These are phyloP conservation scores for Apiospora koreana DNA, from an alignment of 2,329 filamentous ascomycete species.

Conservation along the genomic window DNA sequence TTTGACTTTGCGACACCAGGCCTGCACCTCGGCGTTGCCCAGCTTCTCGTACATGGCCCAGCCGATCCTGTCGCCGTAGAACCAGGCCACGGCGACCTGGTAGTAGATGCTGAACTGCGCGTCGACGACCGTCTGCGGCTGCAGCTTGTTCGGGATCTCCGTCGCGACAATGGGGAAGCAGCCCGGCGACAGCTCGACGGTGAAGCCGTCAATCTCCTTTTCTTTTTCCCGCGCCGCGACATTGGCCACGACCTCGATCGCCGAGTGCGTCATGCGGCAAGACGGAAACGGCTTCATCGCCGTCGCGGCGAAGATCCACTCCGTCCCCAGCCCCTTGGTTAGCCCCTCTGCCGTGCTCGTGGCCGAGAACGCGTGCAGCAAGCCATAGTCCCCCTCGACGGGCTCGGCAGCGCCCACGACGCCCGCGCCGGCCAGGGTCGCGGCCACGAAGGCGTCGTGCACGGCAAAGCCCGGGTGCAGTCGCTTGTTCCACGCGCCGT, in stretches of 20 bases:
- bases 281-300: slow-evolving; percentile 29
- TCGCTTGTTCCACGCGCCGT: slow-evolving; percentile 31
- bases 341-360: slow-evolving; percentile 19
- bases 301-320: slow-evolving; percentile 26
- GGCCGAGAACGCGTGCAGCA: slow-evolving; percentile 24
- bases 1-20: slow-evolving; percentile 23
- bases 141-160: slow-evolving; percentile 24
- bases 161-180: slow-evolving; percentile 25
- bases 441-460: slow-evolving; percentile 28
- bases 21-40: slow-evolving; percentile 19
- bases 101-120: slow-evolving; percentile 33
- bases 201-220: slow-evolving; percentile 19
- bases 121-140: slow-evolving; percentile 28
- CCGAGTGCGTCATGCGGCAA: slow-evolving; percentile 30
- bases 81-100: slow-evolving; percentile 28
- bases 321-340: slow-evolving; percentile 19
- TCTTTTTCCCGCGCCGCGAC: slow-evolving; percentile 16
- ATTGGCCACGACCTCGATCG: slow-evolving; percentile 26
- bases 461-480: slow-evolving; percentile 31
- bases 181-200: slow-evolving; percentile 22
- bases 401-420: slow-evolving; percentile 24
- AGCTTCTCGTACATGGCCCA: slow-evolving; percentile 29
- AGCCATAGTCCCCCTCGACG: slow-evolving; percentile 27
- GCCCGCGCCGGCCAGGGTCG: slow-evolving; percentile 26
- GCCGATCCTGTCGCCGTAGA: slow-evolving; percentile 24